These are phyloP conservation scores for Pythium folliculosum DNA, from an alignment of 352 stramenopile genomes.

Conservation along the genomic window DNA sequence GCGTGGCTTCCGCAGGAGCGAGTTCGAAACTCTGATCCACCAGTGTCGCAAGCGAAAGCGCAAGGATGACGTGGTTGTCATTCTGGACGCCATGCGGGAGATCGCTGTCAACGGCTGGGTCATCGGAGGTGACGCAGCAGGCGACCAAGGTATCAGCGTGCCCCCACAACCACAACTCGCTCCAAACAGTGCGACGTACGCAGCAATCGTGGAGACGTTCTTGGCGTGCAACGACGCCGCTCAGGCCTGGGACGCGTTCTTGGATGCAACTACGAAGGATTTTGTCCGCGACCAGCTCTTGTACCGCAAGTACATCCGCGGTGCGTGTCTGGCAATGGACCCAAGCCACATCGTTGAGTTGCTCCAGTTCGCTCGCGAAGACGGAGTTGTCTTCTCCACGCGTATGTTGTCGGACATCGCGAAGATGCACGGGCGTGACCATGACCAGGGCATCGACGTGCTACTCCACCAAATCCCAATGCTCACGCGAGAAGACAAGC, in stretches of 20 bases:
- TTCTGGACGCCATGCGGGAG: constrained; percentile 58
- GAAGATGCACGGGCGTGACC: constrained; percentile 52
- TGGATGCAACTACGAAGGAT: constrained; percentile 35
- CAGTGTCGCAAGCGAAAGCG: constrained; percentile 81
- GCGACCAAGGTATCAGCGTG: constrained; percentile 14
- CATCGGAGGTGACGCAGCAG: background rate
- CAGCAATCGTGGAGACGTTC: constrained; percentile 70
- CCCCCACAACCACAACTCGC: constrained; percentile 50
- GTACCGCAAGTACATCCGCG: constrained; percentile 72
- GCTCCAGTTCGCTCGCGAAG: constrained; percentile 43
- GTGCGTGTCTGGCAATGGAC: constrained; percentile 55
- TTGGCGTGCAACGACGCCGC: constrained; percentile 61
- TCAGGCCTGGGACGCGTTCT: constrained; percentile 54
- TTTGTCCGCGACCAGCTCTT: constrained; percentile 46
- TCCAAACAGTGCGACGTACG: constrained; percentile 64
- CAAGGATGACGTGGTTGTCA: constrained; percentile 64
- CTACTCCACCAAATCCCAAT: constrained; percentile 41
- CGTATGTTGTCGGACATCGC: constrained; percentile 60
- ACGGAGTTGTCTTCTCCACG: constrained; percentile 51
- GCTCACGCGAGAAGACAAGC: constrained; percentile 32
- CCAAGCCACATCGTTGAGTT: constrained; percentile 58
- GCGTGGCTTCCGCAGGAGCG: constrained; percentile 35
- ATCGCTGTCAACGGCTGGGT: constrained; percentile 47
- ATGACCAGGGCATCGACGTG: constrained; percentile 50
- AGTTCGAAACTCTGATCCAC: constrained; percentile 80